Base-by-base conservation (phyloP, 2,329 filamentous ascomycete species). In the Paraconiothyrium brasiliense region DNA sequence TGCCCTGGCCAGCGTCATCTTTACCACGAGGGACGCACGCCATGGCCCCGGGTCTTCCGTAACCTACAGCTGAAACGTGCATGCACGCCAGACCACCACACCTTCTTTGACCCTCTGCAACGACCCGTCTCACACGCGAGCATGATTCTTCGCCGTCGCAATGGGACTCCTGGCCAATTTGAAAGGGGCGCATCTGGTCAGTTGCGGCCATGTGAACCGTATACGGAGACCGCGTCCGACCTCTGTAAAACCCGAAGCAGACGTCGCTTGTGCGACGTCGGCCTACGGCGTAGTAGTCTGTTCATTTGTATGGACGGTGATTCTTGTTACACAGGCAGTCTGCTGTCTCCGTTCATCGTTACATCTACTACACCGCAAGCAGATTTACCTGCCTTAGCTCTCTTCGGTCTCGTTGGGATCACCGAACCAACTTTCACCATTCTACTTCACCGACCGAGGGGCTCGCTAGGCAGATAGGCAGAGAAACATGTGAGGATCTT, bases 361-460 rank as follows among this genome's bases (percentile, higher is more conserved):
- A 74, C 73, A 75, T 75, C 58, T 64, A 67, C 72, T 76, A 73
- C 72, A 64, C 75, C 71, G 63, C 64, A 74, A 71, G 46, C 56
- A 64, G 66, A 57, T 59, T 59, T 60, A 48, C 66, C 67, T 70
- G 71, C 72, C 66, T 73, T 68, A 63, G 61, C 62, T 64, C 56
- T 64, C 49, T 47, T 47, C 56, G 46, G 27, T 50, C 52, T 54
- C 61, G 51, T 56, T 55, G 52, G 54, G 54, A 57, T 52, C 24
- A 61, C 62, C 59, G 58, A 20, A 20, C 56, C 27, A 52, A 50
- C 32, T 20, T 44, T 32, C 54, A 43, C 41, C 54, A 52, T 35
- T 54, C 48, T n/a, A 24, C 41, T 48, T 43, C 35, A 49, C 47
- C 34, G 39, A 41, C 11, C 32, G 41, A 32, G 51, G 34, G 16